Evolutionary conservation across 305 asterid species (phyloP).

Genomic region (Andrographis paniculata): DNA sequence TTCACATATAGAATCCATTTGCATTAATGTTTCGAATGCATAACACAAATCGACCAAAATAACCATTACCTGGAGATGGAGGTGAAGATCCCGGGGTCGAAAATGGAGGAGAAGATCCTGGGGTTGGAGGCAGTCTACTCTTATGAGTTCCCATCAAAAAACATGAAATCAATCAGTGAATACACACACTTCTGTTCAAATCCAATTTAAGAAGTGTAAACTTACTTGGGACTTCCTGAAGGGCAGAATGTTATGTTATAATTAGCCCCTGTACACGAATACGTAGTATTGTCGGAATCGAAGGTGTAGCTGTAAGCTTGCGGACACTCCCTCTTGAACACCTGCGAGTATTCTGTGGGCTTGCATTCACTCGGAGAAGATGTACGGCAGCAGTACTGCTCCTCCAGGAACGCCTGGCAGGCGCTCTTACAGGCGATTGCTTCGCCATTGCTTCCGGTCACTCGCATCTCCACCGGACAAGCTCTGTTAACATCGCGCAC

Average conservation of each 20-base stretch:
- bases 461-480: background rate
- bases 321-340: background rate
- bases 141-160: too few species aligned
- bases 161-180: too few species aligned
- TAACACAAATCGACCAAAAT: too few species aligned
- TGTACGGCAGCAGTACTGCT: background rate
- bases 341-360: background rate
- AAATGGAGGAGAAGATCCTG: background rate
- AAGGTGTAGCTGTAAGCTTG: background rate
- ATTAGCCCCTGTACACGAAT: background rate
- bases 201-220: too few species aligned
- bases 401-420: background rate
- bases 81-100: background rate
- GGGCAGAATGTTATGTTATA: background rate
- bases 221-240: too few species aligned
- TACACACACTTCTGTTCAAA: too few species aligned
- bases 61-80: background rate
- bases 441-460: background rate
- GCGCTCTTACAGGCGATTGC: background rate
- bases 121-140: too few species aligned
- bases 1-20: too few species aligned
- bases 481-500: background rate
- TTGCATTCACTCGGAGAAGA: background rate
- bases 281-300: background rate
- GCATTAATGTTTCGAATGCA: too few species aligned